A percentile compares a stretch with the other conserved stretches of the same genome.
Conservation (phyloP, 495 filamentous ascomycete genomes). For the Astrothelium subdiscretum region DNA sequence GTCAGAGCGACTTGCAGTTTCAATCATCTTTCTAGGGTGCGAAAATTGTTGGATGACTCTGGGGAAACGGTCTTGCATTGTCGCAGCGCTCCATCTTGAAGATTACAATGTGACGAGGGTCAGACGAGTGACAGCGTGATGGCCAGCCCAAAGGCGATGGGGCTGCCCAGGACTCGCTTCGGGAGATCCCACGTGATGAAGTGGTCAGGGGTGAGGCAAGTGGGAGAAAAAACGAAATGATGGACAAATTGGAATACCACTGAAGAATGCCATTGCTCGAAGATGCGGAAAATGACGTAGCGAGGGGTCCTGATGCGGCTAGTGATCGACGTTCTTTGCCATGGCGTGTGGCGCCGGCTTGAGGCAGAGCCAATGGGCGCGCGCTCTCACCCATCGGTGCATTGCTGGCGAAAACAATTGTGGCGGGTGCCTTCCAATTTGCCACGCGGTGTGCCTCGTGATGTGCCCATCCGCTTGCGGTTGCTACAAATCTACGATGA, state of each 20-base stretch:
- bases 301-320: neutral
- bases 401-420: neutral
- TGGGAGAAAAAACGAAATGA: neutral
- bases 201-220: neutral
- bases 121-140: too few species aligned
- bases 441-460: too few species aligned
- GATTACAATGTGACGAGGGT: too few species aligned
- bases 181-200: neutral
- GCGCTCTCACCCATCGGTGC: neutral
- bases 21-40: too few species aligned
- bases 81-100: too few species aligned
- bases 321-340: neutral
- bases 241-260: neutral
- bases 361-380: neutral
- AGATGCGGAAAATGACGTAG: neutral
- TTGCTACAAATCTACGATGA: neutral
- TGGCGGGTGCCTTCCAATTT: neutral
- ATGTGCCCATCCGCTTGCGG: too few species aligned
- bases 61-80: too few species aligned
- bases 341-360: neutral
- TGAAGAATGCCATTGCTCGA: neutral
- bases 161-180: too few species aligned
- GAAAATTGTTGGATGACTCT: too few species aligned
- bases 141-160: too few species aligned
- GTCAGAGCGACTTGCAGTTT: too few species aligned